Percentiles rank a stretch among this genome's conserved stretches.
Conservation (phyloP, 176 grass and related monocot species). For the Oryza officinalis region DNA sequence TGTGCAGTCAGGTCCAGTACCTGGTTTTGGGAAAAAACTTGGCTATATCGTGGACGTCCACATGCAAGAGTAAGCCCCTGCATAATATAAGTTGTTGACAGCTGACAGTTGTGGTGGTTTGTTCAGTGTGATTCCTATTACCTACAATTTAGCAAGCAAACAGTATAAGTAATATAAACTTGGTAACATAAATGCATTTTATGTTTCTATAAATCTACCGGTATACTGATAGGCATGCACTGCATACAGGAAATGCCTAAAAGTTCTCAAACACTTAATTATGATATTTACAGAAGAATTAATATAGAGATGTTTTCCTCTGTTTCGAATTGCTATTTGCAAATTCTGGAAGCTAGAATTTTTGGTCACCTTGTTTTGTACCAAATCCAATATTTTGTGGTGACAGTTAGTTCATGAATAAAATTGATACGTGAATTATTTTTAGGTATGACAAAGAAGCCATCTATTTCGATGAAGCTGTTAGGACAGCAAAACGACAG, state of each 20-base stretch:
- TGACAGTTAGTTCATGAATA: neutral
- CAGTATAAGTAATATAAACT: neutral
- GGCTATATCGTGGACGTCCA: conserved; percentile 70
- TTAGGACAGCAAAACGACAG: conserved; percentile 80
- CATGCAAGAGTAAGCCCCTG: conserved; percentile 74
- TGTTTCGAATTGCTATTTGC: neutral
- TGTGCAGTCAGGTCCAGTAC: conserved; percentile 72
- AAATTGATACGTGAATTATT: conserved; percentile 34
- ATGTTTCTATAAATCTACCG: conserved; percentile 24
- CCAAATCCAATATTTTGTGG: conserved; percentile 8
- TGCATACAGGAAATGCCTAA: neutral
- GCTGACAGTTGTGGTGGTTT: neutral
- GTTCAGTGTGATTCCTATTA: neutral
- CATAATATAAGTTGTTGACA: conserved; percentile 3
- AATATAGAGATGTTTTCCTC: neutral
- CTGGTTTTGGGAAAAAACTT: conserved; percentile 81
- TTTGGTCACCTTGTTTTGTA: conserved; percentile 17
- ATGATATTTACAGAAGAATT: neutral
- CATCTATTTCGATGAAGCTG: conserved; percentile 90
- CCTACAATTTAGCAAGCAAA: conserved; percentile 21
- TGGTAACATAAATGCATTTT: neutral
- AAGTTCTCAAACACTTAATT: neutral
- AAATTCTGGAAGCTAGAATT: conserved; percentile 26
- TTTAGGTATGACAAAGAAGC: conserved; percentile 91
- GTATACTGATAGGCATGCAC: conserved; percentile 22